These are phyloP conservation scores for Eucommia ulmoides DNA, from an alignment of 257 asterid species.

Conservation along the genomic window DNA sequence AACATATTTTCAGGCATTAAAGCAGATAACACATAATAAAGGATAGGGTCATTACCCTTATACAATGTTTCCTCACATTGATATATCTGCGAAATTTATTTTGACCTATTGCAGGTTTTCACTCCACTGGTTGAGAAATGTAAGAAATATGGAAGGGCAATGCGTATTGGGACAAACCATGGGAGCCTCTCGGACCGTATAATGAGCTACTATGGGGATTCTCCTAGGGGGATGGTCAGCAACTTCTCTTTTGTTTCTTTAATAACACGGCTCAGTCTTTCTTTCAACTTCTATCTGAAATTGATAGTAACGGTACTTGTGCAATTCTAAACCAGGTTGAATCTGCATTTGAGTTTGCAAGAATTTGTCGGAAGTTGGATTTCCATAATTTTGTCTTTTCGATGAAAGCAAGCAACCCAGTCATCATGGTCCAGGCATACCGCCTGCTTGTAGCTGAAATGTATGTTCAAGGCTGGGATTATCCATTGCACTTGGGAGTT, in stretches of 20 bases:
- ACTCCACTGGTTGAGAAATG: slow-evolving; percentile 97
- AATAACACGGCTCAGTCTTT: neutral
- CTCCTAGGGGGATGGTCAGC: slow-evolving; percentile 97
- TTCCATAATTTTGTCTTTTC: slow-evolving; percentile 93
- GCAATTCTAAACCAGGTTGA: slow-evolving; percentile 54
- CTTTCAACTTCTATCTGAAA: neutral
- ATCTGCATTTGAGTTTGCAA: slow-evolving; percentile 94
- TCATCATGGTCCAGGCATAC: slow-evolving; percentile 93
- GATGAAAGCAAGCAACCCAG: slow-evolving; percentile 99
- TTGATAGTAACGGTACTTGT: too few relatives aligned
- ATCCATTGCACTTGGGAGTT: slow-evolving; percentile 93
- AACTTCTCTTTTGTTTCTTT: slow-evolving; percentile 1
- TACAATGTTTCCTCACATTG: neutral
- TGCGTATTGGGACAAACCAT: slow-evolving; percentile 97
- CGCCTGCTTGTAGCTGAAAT: slow-evolving; percentile 97
- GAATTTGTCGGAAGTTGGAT: slow-evolving; percentile 90
- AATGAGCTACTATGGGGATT: slow-evolving; percentile 97
- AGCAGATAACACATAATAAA: neutral
- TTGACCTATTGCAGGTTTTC: slow-evolving; percentile 48
- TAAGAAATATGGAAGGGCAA: slow-evolving; percentile 84
- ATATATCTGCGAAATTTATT: slow-evolving; percentile 2
- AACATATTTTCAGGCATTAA: neutral
- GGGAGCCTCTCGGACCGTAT: slow-evolving; percentile 99
- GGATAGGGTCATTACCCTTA: neutral
- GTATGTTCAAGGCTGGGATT: slow-evolving; percentile 98